Conservation (phyloP, 805 yeast species). For the Cyberlindnera mycetangii region DNA sequence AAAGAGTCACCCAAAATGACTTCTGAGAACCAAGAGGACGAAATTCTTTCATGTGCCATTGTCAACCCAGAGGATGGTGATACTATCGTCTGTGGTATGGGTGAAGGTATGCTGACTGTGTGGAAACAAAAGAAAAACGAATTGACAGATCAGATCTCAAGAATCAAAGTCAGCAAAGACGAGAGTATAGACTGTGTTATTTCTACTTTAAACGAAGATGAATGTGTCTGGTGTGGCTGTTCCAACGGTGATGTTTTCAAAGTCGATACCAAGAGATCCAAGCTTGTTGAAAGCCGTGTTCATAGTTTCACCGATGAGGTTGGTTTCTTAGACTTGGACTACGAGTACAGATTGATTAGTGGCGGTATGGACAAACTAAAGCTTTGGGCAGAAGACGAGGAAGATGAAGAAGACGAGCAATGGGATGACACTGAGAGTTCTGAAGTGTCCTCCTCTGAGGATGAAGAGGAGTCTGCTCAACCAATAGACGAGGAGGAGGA, state of each 20-base stretch:
- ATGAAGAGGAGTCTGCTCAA: constrained; percentile 26
- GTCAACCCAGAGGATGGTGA: constrained; percentile 62
- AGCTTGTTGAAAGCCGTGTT: constrained; percentile 58
- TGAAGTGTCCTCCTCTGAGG: constrained; percentile 24
- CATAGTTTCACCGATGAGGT: constrained; percentile 78
- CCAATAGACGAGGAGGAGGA: constrained; percentile 9
- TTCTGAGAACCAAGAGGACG: constrained; percentile 93
- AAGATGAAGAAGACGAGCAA: constrained; percentile 14
- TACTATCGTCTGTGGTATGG: constrained; percentile 77
- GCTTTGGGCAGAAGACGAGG: constrained; percentile 58
- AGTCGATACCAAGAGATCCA: constrained; percentile 62
- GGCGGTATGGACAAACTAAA: constrained; percentile 82
- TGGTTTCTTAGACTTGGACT: constrained; percentile 71
- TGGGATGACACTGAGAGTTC: neutral
- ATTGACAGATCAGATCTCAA: constrained; percentile 71
- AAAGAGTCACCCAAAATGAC: constrained; percentile 45
- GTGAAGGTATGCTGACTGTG: constrained; percentile 82
- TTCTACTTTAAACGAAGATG: constrained; percentile 39
- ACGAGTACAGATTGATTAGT: constrained; percentile 71
- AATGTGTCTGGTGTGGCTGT: constrained; percentile 73
- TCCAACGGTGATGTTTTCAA: constrained; percentile 72
- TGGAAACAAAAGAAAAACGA: constrained; percentile 77
- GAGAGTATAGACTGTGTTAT: constrained; percentile 71
- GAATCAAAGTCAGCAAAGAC: constrained; percentile 65
- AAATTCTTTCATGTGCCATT: constrained; percentile 71